phyloP scores from a whole-genome alignment of 73 alveolate species.

The Stentor roeselii region DNA sequence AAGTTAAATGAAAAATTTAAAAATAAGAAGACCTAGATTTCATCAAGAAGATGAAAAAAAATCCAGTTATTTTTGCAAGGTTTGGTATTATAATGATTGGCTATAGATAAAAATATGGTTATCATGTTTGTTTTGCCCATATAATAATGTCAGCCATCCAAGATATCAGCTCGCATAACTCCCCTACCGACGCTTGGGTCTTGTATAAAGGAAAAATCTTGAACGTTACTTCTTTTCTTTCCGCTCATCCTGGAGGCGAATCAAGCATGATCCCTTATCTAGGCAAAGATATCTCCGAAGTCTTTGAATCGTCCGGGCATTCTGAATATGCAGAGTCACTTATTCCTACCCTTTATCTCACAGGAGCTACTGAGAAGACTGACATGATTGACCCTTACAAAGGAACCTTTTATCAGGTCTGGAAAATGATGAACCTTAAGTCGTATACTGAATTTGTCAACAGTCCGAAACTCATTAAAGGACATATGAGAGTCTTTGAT shows the following conservation, averaged over 20 bases:
- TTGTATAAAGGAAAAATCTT: conserved; percentile 30
- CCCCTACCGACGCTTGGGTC: conserved; percentile 27
- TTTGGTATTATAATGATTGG: no score
- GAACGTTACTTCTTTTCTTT: conserved; percentile 40
- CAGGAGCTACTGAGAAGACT: background rate
- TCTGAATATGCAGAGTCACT: background rate
- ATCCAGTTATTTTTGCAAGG: no score
- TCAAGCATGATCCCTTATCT: conserved; percentile 14
- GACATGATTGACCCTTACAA: conserved; percentile 26
- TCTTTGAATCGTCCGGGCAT: conserved; percentile 2
- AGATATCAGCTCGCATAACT: background rate
- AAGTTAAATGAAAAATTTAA: no score
- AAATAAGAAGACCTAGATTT: no score
- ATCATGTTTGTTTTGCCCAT: background rate
- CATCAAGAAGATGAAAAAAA: no score
- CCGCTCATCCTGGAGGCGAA: conserved; percentile 60
- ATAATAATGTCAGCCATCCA: background rate
- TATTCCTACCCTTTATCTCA: background rate
- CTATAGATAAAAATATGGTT: no score
- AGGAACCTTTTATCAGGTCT: conserved; percentile 34
- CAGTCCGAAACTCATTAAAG: conserved; percentile 57
- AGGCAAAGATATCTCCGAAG: conserved; percentile 25
- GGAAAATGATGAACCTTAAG: conserved; percentile 19
- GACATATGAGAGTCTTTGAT: conserved; percentile 42
- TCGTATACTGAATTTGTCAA: conserved; percentile 53